Percentiles rank a stretch among this genome's conserved stretches.
phyloP scores from a whole-genome alignment of 2,329 filamentous ascomycete genomes.

The Coniochaeta pulveracea region DNA sequence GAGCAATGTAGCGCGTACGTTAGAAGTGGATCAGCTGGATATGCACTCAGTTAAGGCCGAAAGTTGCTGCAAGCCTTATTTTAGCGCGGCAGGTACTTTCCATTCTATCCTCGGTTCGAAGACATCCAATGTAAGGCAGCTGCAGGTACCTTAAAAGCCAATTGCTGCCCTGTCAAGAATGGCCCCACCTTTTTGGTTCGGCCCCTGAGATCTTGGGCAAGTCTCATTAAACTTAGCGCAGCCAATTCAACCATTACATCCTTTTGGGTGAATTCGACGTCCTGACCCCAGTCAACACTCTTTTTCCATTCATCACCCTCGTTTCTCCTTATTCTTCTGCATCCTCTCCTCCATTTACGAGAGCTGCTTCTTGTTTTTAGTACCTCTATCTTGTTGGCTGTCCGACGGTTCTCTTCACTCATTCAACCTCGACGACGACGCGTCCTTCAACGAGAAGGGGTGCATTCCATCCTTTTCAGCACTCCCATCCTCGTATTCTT shows the following conservation, averaged over 20 bases:
- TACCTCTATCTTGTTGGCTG: conserved; percentile 19
- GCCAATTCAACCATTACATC: conserved; percentile 21
- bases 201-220: conserved; percentile 14
- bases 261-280: conserved; percentile 24
- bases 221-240: conserved; percentile 30
- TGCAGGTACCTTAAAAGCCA: too few species aligned
- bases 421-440: conserved; percentile 7
- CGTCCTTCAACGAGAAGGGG: too few species aligned
- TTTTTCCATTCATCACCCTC: conserved; percentile 10
- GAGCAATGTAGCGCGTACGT: too few species aligned
- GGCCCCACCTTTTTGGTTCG: neutral
- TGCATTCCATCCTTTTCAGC: too few species aligned
- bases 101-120: too few species aligned
- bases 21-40: too few species aligned
- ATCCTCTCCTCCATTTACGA: conserved; percentile 5
- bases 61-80: neutral
- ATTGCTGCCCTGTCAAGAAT: too few species aligned
- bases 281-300: conserved; percentile 13
- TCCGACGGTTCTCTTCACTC: conserved; percentile 8
- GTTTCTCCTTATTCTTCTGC: conserved; percentile 8
- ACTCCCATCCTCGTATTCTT: too few species aligned
- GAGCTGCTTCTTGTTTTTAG: conserved; percentile 9
- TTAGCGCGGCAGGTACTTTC: neutral
- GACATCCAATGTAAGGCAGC: too few species aligned
- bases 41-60: too few species aligned